These are phyloP conservation scores for Suillus occidentalis DNA, from an alignment of 768 basidiomycete genomes.

Conservation along the genomic window DNA sequence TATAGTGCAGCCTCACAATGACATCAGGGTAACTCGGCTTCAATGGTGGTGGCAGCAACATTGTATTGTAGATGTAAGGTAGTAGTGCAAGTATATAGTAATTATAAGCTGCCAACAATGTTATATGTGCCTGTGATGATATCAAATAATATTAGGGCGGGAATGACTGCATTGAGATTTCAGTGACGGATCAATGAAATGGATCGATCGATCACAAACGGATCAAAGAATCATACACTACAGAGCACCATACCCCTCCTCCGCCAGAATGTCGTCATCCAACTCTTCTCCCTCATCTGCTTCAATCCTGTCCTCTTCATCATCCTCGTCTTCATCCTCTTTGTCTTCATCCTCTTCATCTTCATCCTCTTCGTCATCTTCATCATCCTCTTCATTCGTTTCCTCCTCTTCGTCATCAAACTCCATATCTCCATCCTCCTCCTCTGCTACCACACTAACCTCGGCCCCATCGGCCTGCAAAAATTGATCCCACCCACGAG, in stretches of 20 bases:
- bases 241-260: constrained; percentile 8
- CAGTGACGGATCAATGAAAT: no score
- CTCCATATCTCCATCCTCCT: neutral
- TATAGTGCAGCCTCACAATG: no score
- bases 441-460: neutral
- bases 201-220: no score
- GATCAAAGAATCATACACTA: neutral
- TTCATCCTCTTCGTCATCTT: neutral
- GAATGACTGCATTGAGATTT: no score
- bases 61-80: no score
- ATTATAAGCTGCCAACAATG: no score
- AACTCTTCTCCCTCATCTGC: constrained; percentile 7
- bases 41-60: no score
- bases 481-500: constrained; percentile 7
- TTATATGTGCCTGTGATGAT: no score
- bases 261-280: neutral
- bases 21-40: no score
- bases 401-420: neutral
- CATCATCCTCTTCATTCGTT: neutral
- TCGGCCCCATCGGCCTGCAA: neutral
- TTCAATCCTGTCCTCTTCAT: neutral
- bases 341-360: neutral
- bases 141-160: no score
- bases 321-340: neutral
- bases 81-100: no score